Evolutionary conservation across 345 rosid species (phyloP).

Genomic region (Litchi chinensis): DNA sequence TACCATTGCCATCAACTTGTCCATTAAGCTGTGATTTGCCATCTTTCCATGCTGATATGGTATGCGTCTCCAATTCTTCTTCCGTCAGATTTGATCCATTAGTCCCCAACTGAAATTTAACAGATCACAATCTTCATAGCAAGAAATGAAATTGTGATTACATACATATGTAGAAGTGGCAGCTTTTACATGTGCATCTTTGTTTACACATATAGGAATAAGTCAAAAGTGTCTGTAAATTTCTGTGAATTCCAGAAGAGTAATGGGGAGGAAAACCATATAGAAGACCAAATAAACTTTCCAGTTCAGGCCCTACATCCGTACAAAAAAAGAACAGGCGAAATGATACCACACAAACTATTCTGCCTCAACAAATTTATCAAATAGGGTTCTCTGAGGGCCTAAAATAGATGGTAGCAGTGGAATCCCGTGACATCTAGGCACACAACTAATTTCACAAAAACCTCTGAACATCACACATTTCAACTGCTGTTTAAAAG

Average conservation of each 20-base stretch:
- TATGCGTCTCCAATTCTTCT: constrained; percentile 85
- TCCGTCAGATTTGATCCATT: constrained; percentile 85
- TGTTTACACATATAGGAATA: neutral
- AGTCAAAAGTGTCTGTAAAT: neutral
- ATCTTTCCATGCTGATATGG: constrained; percentile 99
- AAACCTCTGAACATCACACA: neutral
- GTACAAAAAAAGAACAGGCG: neutral
- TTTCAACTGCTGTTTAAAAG: neutral
- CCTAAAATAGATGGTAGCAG: neutral
- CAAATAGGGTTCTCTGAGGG: neutral
- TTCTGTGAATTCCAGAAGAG: neutral
- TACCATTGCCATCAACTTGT: constrained; percentile 68
- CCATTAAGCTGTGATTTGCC: constrained; percentile 69
- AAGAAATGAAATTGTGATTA: neutral
- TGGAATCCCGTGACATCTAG: neutral
- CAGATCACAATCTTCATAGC: constrained; percentile 18
- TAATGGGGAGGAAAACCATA: neutral
- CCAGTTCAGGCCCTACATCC: neutral
- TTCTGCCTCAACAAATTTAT: neutral
- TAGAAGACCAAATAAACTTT: neutral
- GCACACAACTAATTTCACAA: neutral
- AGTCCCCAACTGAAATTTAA: constrained; percentile 69
- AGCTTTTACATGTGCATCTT: neutral
- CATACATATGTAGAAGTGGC: neutral
- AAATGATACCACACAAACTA: neutral